Evolutionary conservation across 306 rosid genomes (phyloP).

Genomic region (Abrus pulchellus): DNA sequence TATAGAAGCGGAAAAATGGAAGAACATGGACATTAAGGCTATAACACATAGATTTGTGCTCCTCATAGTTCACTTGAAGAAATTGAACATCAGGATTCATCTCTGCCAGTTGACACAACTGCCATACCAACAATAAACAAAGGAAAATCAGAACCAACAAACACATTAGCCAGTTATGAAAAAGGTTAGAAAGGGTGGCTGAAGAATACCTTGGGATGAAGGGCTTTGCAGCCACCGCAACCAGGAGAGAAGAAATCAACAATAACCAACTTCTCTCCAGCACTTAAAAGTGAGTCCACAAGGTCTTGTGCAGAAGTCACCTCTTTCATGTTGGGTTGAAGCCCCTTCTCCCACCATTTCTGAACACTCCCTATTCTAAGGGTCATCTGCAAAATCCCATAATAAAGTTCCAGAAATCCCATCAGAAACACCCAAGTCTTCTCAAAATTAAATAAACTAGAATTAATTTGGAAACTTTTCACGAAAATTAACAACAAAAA

Average conservation of each 20-base stretch:
- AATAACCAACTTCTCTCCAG: constrained; percentile 82
- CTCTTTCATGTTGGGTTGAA: constrained; percentile 84
- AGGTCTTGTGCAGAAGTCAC: constrained; percentile 76
- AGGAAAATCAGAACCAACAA: constrained; percentile 27
- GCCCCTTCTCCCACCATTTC: constrained; percentile 94
- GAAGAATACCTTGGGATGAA: constrained; percentile 82
- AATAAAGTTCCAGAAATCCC: constrained; percentile 8
- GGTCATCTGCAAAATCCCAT: constrained; percentile 55
- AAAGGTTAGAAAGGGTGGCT: neutral
- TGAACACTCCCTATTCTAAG: constrained; percentile 68
- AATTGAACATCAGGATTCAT: constrained; percentile 83
- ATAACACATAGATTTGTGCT: constrained; percentile 84
- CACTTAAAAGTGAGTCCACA: constrained; percentile 75
- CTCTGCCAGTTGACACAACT: constrained; percentile 91
- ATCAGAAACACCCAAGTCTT: constrained; percentile 1
- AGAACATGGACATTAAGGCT: constrained; percentile 92
- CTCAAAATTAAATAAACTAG: neutral
- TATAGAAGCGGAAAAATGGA: constrained; percentile 89
- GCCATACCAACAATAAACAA: constrained; percentile 38
- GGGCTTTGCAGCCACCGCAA: constrained; percentile 97
- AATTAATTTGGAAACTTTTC: neutral
- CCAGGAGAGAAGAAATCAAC: constrained; percentile 95
- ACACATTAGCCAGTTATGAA: neutral
- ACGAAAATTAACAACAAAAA: neutral
- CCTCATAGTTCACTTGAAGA: constrained; percentile 86